Percentiles rank a stretch among this genome's conserved stretches.
phyloP scores from a whole-genome alignment of 768 basidiomycete species.

The Leccinum variicolor region DNA sequence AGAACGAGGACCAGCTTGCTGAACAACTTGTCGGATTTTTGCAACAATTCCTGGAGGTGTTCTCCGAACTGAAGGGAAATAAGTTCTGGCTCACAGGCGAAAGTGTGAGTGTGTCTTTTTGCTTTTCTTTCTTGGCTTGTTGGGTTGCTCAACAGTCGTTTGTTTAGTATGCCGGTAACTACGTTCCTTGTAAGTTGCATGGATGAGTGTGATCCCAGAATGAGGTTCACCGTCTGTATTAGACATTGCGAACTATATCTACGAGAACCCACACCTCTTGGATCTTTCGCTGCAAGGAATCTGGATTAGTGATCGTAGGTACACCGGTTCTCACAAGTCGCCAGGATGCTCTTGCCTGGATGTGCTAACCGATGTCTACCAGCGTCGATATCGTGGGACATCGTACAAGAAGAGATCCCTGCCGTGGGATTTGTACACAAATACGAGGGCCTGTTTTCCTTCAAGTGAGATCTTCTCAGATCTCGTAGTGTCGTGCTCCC shows the following conservation, averaged over 20 bases:
- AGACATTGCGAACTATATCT: slow-evolving; percentile 79
- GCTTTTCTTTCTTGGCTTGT: background rate
- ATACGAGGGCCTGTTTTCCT: slow-evolving; percentile 63
- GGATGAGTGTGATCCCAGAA: slow-evolving; percentile 26
- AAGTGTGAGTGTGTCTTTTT: slow-evolving; percentile 49
- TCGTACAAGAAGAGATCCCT: slow-evolving; percentile 68
- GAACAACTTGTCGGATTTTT: slow-evolving; percentile 56
- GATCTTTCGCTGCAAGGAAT: slow-evolving; percentile 64
- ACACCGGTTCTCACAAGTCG: background rate
- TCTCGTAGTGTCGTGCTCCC: background rate
- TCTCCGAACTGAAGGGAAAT: slow-evolving; percentile 68
- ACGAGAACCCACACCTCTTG: slow-evolving; percentile 49
- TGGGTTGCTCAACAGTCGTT: background rate
- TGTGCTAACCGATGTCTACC: background rate
- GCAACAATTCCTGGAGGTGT: slow-evolving; percentile 72
- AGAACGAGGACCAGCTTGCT: slow-evolving; percentile 58
- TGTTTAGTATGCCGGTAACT: slow-evolving; percentile 67
- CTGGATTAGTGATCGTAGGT: slow-evolving; percentile 70
- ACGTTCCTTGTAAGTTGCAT: slow-evolving; percentile 48
- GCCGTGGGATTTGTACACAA: slow-evolving; percentile 73
- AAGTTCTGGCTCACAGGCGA: slow-evolving; percentile 70
- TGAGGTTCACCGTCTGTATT: background rate
- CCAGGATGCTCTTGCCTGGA: background rate
- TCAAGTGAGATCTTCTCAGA: slow-evolving; percentile 49
- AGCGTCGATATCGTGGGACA: slow-evolving; percentile 59